Base-by-base conservation (phyloP, 768 basidiomycete species). In the Mycena epipterygia region DNA sequence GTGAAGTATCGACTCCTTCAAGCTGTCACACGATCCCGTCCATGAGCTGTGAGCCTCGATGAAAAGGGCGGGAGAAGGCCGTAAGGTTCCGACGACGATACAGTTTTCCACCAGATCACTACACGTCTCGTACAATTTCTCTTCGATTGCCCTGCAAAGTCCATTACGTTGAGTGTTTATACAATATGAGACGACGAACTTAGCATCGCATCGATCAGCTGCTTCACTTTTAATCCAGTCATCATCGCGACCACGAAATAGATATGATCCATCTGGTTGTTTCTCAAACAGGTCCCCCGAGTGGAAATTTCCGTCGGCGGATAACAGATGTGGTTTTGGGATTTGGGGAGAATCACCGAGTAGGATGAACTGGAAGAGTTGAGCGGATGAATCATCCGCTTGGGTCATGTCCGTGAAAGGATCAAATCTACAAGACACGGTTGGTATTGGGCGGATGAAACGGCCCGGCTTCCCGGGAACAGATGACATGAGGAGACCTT, bases 131-230 rank as follows among this genome's bases (percentile, higher is more conserved):
- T 70, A 69, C 33, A 73, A 60, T 32, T 53, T 61, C 60, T 76
- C 75, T 39, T 76, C 72, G 56, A 75, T 74, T 19, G 59, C 67
- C 62, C 75, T 74, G 55, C 41, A 44, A 41, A 53, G 55, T 56
- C 55, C 23, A 39, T 56, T 39, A 25, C 35, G 35, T 56, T 55
- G 53, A 70, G 52, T 70, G 51, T 49, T 37, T 44, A 57, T 56
- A 29, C 64, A 68, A 33, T 39, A 57, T 32, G 42, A 9, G 12
- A 48, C 17, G 30, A 64, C 71, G 46, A 42, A 73, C 76, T 69
- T 74, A 3, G 74, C 73, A 59, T 75, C 74, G 37, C 67, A 52
- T 58, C 74, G 73, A 30, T 68, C 72, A 67, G 87, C 84, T 30
- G 32, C 55, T 1, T 63, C 61, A 49, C 62, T 60, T 66, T 75